Evolutionary conservation across 169 alveolate genomes (phyloP), one percentile per base, ranked within the genome.

Genomic region (Plasmodium knowlesi): DNA sequence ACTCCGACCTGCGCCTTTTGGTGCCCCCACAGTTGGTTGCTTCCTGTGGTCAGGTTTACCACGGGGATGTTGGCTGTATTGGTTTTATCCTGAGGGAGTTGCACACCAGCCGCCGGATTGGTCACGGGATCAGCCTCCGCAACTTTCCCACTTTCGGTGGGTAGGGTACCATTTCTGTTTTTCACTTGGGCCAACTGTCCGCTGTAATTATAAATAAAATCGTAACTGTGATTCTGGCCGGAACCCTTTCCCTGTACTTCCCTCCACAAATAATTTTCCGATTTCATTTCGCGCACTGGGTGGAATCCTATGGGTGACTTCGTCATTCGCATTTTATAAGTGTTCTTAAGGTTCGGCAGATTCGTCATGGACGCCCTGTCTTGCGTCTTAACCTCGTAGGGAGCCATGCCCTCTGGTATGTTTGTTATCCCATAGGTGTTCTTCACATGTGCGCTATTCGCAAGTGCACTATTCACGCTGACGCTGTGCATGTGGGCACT

Each of bases 301-400:
- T 34, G 73, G 34, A 25, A 22, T 14, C 61, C 61, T 54, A 73
- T 22, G 57, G 30, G 34, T 14, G 34, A 25, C 6, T 22, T 67
- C 12, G 37, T 39, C 37, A 67, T 67, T 67, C n/a, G 76, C 37
- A 25, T 67, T 19, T 67, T 67, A 67, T 10, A 67, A 22, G 37
- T 22, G 76, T 85, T 85, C 6, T 50, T 85, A 53, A 19, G 30
- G 61, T 19, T 85, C 12, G 78, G 19, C 22, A 53, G 16, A 74
- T 73, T 85, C 30, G 22, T 5, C 53, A 53, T 16, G 72, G 84
- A 28, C 12, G 43, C 39, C 54, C 80, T 73, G 76, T 74, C 93
- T 8, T 43, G 2, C 32, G 46, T 50, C 46, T 73, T 54, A 25
- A 46, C 41, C 39, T 37, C 54, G 41, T 37, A 53, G 39, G 25